phyloP scores from a whole-genome alignment of 371 early-diverging fungal species.

The Chytridium lagenaria region DNA sequence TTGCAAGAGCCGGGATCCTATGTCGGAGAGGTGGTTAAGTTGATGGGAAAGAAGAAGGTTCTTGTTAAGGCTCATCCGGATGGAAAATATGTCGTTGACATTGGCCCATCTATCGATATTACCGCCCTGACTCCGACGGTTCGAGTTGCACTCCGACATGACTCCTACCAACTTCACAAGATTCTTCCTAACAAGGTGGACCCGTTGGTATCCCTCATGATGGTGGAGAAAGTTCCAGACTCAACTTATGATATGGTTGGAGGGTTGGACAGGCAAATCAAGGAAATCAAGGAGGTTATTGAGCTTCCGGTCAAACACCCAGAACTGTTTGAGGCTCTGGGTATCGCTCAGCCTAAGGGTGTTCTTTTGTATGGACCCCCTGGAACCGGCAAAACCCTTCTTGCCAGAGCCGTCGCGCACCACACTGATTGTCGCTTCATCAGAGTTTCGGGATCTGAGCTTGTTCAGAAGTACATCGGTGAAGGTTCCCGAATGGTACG shows the following conservation, averaged over 20 bases:
- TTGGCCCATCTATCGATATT: constrained; percentile 90
- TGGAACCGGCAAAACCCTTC: constrained; percentile 96
- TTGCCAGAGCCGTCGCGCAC: constrained; percentile 99
- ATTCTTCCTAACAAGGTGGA: constrained; percentile 96
- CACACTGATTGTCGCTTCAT: constrained; percentile 99
- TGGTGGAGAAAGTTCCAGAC: constrained; percentile 99
- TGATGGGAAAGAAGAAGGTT: constrained; percentile 99
- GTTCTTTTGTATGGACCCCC: constrained; percentile 99
- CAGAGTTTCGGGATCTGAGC: constrained; percentile 98
- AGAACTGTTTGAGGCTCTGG: constrained; percentile 99
- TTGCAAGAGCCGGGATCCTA: constrained; percentile 98
- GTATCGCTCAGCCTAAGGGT: constrained; percentile 99
- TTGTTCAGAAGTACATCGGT: constrained; percentile 99
- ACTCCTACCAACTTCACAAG: constrained; percentile 87
- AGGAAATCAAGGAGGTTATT: constrained; percentile 99
- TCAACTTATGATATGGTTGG: constrained; percentile 99
- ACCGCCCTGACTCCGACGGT: constrained; percentile 92
- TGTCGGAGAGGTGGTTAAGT: constrained; percentile 98
- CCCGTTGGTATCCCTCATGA: constrained; percentile 99
- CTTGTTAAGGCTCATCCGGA: constrained; percentile 99
- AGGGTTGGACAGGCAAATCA: constrained; percentile 98
- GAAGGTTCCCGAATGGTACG: constrained; percentile 99
- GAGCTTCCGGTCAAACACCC: constrained; percentile 99
- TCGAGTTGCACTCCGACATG: constrained; percentile 96
- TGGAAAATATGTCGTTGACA: constrained; percentile 99